Evolutionary conservation across 306 rosid species (phyloP).

Genomic region (Canavalia gladiata): DNA sequence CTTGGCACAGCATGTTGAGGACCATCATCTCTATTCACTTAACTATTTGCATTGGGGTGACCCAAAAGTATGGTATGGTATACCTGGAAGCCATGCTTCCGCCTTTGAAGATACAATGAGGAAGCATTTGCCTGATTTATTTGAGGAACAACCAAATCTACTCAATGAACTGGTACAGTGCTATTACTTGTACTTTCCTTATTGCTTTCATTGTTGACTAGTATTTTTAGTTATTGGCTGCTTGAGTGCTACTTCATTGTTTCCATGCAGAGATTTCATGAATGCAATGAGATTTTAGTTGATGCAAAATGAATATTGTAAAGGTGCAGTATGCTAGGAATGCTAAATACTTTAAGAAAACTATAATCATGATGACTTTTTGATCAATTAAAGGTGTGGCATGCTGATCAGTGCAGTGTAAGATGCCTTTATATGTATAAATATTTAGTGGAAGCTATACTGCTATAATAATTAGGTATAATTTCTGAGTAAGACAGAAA

Average conservation of each 20-base stretch:
- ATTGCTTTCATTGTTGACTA: constrained; percentile 33
- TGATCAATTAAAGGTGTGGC: constrained; percentile 3
- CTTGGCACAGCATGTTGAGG: constrained; percentile 92
- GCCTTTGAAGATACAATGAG: constrained; percentile 82
- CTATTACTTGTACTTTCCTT: constrained; percentile 40
- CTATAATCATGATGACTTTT: constrained; percentile 14
- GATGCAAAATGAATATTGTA: constrained; percentile 13
- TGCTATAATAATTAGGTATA: constrained; percentile 35
- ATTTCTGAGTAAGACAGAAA: neutral
- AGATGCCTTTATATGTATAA: constrained; percentile 28
- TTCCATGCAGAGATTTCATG: constrained; percentile 27
- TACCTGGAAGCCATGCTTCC: constrained; percentile 81
- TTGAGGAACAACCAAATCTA: constrained; percentile 92
- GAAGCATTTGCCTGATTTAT: constrained; percentile 86
- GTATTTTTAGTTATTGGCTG: constrained; percentile 26
- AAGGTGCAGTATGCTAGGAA: constrained; percentile 8
- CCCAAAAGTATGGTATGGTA: constrained; percentile 97
- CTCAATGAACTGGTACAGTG: constrained; percentile 87
- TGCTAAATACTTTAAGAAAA: constrained; percentile 17
- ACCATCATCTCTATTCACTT: constrained; percentile 94
- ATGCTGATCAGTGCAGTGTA: constrained; percentile 9
- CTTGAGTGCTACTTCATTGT: constrained; percentile 11
- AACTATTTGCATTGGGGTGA: constrained; percentile 95
- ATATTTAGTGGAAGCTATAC: constrained; percentile 2
- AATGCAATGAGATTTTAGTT: neutral